phyloP scores from a whole-genome alignment of 305 asterid genomes.

The Fraxinus velutina region DNA sequence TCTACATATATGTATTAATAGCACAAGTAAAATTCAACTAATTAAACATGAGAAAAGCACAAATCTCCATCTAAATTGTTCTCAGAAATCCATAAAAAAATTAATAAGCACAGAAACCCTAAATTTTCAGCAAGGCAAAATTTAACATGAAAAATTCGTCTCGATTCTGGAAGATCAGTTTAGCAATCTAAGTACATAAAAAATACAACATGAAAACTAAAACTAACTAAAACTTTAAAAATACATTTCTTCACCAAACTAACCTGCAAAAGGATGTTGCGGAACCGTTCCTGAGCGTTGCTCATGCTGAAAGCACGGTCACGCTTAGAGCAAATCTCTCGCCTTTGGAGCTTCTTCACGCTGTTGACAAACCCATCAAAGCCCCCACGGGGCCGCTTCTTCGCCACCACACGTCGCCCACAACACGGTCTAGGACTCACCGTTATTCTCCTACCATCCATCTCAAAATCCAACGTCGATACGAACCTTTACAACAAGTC shows the following conservation, averaged over 20 bases:
- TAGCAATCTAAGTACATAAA: background rate
- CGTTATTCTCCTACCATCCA: constrained; percentile 57
- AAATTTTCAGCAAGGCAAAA: background rate
- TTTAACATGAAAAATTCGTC: background rate
- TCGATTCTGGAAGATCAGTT: background rate
- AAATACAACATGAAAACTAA: background rate
- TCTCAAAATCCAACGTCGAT: constrained; percentile 7
- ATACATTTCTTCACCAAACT: background rate
- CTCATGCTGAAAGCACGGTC: constrained; percentile 29
- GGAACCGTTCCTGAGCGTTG: constrained; percentile 29
- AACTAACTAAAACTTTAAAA: background rate
- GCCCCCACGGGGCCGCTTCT: constrained; percentile 44
- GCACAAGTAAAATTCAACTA: background rate
- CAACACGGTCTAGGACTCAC: constrained; percentile 49
- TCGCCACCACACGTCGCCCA: constrained; percentile 51
- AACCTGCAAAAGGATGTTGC: constrained; percentile 30
- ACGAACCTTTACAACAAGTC: background rate
- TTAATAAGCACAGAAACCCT: background rate
- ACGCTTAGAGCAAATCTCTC: constrained; percentile 32
- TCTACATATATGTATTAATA: background rate
- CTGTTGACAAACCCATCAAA: constrained; percentile 37
- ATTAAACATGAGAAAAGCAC: background rate
- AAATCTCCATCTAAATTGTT: background rate
- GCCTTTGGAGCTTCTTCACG: constrained; percentile 33
- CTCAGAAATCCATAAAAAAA: background rate